Evolutionary conservation across 805 yeast genomes (phyloP), one percentile per base, ranked within the genome.

Genomic region (Lipomyces yamadae): DNA sequence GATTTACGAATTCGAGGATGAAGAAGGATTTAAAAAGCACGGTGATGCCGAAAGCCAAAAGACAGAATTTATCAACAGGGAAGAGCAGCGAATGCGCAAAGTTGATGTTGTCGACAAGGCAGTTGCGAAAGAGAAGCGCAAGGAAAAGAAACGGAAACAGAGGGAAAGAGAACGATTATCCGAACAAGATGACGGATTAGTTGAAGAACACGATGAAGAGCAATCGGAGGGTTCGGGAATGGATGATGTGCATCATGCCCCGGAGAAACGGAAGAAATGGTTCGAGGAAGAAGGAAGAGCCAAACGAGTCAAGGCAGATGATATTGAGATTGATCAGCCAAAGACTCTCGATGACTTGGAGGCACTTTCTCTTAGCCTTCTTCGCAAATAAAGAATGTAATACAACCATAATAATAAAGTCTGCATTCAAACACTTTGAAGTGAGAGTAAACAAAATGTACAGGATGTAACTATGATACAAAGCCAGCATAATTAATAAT

Each of bases 271-370:
- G 4, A 56, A 64, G 48, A 72, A 57, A 58, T 71, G 69, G 75
- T 72, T 70, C 48, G 66, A 63, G 58, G 66, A 60, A 3, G 74
- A 73, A 11, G 70, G 68, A 13, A 72, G 69, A 69, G 11, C 37
- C 24, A 65, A 63, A 72, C 35, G 56, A 15, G 29, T 76, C 29
- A 77, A 75, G 54, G 76, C 76, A 8, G 74, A 76, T 8, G 79
- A 89, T 58, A 80, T 90, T 67, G 97, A 93, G 79, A 82, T 91
- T 57, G 96, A 91, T 72, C 91, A 88, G 73, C 98, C 98, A 15
- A 90, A 91, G 74, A 90, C 97, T 18, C 81, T 95, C 76, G 97
- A 92, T 77, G 99, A 95, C 75, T 84, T 95, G 78, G 99, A 95
- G 81, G 92, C 96, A 0, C 84, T 91, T 80, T 88, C 97, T 1